These are phyloP conservation scores for Ophiostoma quercus DNA, from an alignment of 2,329 filamentous ascomycete species.

Conservation along the genomic window DNA sequence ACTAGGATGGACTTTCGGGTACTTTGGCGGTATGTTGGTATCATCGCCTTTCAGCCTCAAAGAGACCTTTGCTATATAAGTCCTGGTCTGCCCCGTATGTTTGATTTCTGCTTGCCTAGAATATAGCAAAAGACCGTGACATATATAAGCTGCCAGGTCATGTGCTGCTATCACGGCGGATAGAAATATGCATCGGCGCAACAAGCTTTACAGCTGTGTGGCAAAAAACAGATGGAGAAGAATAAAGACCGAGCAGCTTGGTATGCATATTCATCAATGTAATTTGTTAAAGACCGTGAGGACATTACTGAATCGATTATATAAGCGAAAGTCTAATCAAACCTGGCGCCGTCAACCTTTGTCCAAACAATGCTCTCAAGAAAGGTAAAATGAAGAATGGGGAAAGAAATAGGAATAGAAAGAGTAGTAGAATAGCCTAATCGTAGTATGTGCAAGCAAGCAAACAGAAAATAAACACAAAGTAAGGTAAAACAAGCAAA, in stretches of 20 bases:
- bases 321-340: background rate
- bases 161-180: background rate
- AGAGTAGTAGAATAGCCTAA: background rate
- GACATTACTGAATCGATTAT: background rate
- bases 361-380: conserved; percentile 13
- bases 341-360: conserved; percentile 7
- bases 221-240: background rate
- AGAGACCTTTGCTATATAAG: background rate
- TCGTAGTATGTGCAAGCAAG: background rate
- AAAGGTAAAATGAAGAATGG: background rate
- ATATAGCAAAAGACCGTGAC: background rate
- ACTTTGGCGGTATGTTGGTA: background rate
- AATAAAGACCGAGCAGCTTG: background rate
- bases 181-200: background rate
- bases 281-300: background rate
- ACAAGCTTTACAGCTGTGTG: background rate
- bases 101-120: background rate
- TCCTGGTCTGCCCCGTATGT: background rate
- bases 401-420: background rate
- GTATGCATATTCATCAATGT: background rate
- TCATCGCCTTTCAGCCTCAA: background rate
- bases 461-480: background rate
- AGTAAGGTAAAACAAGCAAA: background rate
- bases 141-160: background rate
- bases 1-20: background rate